These are phyloP conservation scores for Spatholobus suberectus DNA, from an alignment of 306 rosid species.

Conservation along the genomic window DNA sequence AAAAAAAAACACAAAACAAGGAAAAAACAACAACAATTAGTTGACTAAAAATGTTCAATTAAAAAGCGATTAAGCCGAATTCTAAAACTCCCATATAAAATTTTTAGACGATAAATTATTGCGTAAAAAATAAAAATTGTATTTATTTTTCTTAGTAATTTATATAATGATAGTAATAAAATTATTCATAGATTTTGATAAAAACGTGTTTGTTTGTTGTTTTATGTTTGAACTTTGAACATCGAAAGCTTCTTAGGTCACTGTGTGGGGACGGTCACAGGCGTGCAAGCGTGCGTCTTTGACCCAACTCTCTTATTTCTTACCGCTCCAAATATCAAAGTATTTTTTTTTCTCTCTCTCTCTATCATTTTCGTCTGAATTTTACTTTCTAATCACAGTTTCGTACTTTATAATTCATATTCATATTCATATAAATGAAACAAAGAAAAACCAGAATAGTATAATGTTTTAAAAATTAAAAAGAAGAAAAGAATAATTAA, in stretches of 20 bases:
- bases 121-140: neutral
- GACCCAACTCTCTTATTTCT: conserved; percentile 47
- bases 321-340: conserved; percentile 19
- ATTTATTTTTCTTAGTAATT: neutral
- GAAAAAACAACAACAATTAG: neutral
- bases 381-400: conserved; percentile 39
- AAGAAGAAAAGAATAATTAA: conserved; percentile 15
- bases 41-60: neutral
- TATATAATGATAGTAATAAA: neutral
- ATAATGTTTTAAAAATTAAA: neutral
- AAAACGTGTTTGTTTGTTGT: neutral
- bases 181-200: neutral
- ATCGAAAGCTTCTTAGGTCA: neutral
- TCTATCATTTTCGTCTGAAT: conserved; percentile 21
- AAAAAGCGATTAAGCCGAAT: neutral
- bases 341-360: conserved; percentile 9
- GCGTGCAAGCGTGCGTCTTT: conserved; percentile 66
- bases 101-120: neutral
- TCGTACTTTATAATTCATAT: conserved; percentile 31
- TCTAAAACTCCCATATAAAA: neutral
- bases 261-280: conserved; percentile 59
- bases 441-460: conserved; percentile 5
- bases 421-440: conserved; percentile 29
- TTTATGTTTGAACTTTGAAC: conserved; percentile 3
- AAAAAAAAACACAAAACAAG: neutral